Percentiles rank a stretch among this genome's conserved stretches.
These are phyloP conservation scores for Didymosphaeria variabile DNA, from an alignment of 2,329 filamentous ascomycete species.

Conservation along the genomic window DNA sequence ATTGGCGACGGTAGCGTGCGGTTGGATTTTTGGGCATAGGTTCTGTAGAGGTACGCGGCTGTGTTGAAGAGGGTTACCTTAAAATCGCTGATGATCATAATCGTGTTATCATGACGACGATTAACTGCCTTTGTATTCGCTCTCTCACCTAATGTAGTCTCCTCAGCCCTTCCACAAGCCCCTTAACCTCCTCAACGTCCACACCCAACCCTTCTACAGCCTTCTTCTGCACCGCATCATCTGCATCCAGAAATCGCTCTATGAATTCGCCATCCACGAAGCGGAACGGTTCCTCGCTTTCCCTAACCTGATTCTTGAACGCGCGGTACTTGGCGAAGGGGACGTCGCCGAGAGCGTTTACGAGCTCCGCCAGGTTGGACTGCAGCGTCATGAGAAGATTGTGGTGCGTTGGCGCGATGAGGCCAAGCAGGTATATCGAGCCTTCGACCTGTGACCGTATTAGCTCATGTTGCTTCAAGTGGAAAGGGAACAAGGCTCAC, in stretches of 20 bases:
- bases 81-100: too few species aligned
- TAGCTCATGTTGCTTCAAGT: conserved; percentile 16
- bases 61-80: too few species aligned
- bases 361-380: conserved; percentile 69
- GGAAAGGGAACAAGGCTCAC: conserved; percentile 61
- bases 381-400: conserved; percentile 88
- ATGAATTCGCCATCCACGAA: conserved; percentile 95
- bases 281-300: conserved; percentile 78
- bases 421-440: conserved; percentile 86
- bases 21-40: too few species aligned
- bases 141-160: conserved; percentile 52
- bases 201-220: conserved; percentile 62
- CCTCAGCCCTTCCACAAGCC: conserved; percentile 65
- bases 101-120: background rate
- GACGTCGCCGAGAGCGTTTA: conserved; percentile 76
- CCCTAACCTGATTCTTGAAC: conserved; percentile 76
- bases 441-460: conserved; percentile 75
- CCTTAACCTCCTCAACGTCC: conserved; percentile 67
- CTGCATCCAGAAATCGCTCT: conserved; percentile 80
- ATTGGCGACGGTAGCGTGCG: too few species aligned
- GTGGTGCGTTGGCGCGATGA: conserved; percentile 75
- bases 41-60: too few species aligned
- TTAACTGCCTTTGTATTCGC: background rate
- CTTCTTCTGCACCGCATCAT: conserved; percentile 65
- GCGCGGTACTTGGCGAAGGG: conserved; percentile 83